Base-by-base conservation (phyloP, 140 eudicot species). In the Stevia rebaudiana region DNA sequence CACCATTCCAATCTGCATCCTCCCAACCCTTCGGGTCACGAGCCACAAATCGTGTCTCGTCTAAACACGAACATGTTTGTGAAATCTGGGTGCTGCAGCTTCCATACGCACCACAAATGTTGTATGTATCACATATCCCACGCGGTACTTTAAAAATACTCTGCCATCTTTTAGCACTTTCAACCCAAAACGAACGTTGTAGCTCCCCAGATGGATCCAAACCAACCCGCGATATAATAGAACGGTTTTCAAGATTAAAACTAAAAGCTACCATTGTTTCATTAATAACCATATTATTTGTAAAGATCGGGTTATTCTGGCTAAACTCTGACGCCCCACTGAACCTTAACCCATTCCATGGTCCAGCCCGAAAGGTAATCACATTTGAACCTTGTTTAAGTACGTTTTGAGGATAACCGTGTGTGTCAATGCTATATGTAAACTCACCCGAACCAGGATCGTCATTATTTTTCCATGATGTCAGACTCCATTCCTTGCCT, bases 401-500 rank as follows among this genome's bases (percentile, higher is more conserved):
- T 16, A 63, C 1, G 46, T 52, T 18, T 52, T 76, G 76, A 30
- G 81, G 81, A 13, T 76, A 76, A 30, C 81, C 81, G 6, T 30
- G 18, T 44, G 59, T 65, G 73, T 70, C 77, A 22, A 40, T 12
- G 48, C 63, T 61, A 9, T 3, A 16, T 6, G 61, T 49, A 63
- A 3, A 76, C 1, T 46, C 73, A 16, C 81, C 81, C 0, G 63
- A 63, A 63, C 69, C 77, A 0, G 81, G 81, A 63, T 76, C 81
- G 22, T 68, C 28, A n/a, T 6, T 43, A 19, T 55, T 53, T 21
- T 9, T 53, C 73, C 73, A 62, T 8, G 41, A 13, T 1, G 68
- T 12, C 8, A 62, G 25, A 8, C 0, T 0, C 68, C 41, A 24
- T 23, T 62, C 68, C 54, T 19, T 62, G 19, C 23, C 23, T 16